Percentiles rank a stretch among this genome's conserved stretches.
Evolutionary conservation across 257 asterid species (phyloP).

Genomic region (Jacaranda mimosifolia): DNA sequence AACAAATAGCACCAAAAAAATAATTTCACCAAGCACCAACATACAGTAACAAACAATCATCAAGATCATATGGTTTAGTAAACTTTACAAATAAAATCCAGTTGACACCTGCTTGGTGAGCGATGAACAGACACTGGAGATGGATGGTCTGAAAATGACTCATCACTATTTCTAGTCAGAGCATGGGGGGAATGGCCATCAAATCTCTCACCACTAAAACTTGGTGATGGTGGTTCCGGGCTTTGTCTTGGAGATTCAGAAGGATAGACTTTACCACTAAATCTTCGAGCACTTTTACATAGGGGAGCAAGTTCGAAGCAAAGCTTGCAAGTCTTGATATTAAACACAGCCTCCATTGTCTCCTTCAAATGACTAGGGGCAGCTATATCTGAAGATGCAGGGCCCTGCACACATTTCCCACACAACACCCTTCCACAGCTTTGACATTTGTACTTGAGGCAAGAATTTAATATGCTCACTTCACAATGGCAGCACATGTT

Average conservation of each 20-base stretch:
- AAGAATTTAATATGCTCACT: slow-evolving; percentile 46
- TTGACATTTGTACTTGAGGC: slow-evolving; percentile 61
- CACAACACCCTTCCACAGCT: slow-evolving; percentile 68
- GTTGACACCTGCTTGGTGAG: slow-evolving; percentile 71
- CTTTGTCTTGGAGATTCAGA: slow-evolving; percentile 80
- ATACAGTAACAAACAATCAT: slow-evolving; percentile 1
- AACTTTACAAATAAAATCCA: slow-evolving; percentile 5
- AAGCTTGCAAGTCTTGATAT: slow-evolving; percentile 58
- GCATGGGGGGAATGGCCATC: slow-evolving; percentile 56
- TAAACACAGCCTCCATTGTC: slow-evolving; percentile 35
- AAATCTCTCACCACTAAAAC: slow-evolving; percentile 74
- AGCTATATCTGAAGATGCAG: slow-evolving; percentile 46
- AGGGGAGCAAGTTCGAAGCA: slow-evolving; percentile 52
- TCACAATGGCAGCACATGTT: slow-evolving; percentile 60
- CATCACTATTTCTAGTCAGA: slow-evolving; percentile 49
- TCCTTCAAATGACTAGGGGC: slow-evolving; percentile 36
- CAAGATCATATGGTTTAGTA: slow-evolving; percentile 20
- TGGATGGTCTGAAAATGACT: slow-evolving; percentile 49
- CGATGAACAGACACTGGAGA: slow-evolving; percentile 52
- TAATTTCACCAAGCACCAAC: not conserved
- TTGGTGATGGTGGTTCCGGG: slow-evolving; percentile 86
- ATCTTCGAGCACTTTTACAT: slow-evolving; percentile 51
- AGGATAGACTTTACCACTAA: slow-evolving; percentile 76
- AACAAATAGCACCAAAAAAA: not conserved
- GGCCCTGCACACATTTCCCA: slow-evolving; percentile 56